These are phyloP conservation scores for Rhynchospora breviuscula DNA, from an alignment of 176 grass and related monocot species.

Conservation along the genomic window DNA sequence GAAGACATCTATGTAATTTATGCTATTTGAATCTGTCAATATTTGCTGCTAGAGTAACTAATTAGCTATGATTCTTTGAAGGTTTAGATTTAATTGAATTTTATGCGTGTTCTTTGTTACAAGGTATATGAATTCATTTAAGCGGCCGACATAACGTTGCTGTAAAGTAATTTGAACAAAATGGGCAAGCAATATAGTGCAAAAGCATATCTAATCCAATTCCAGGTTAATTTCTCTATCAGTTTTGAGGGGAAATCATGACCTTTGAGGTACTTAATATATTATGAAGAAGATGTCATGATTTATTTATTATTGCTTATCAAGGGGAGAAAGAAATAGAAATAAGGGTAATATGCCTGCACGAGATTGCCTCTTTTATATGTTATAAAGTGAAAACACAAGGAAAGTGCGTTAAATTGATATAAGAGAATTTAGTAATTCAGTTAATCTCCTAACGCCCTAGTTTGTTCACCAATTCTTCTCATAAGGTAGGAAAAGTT, in stretches of 20 bases:
- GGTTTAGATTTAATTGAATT: background rate
- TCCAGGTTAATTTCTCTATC: background rate
- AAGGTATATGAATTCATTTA: background rate
- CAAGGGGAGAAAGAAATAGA: background rate
- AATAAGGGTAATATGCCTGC: background rate
- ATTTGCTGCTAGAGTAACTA: background rate
- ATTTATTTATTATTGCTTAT: background rate
- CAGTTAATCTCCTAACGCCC: background rate
- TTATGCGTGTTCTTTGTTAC: background rate
- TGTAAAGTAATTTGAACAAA: slow-evolving; percentile 2
- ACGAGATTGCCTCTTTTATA: slow-evolving; percentile 5
- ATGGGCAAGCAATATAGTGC: background rate
- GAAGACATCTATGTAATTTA: background rate
- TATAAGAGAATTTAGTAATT: background rate
- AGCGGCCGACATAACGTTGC: too few relatives aligned
- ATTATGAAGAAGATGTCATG: background rate
- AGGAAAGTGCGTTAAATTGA: background rate
- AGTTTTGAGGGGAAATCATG: background rate
- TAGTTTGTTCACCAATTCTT: slow-evolving; percentile 17
- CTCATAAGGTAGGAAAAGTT: background rate
- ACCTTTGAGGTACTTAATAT: background rate
- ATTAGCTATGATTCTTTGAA: background rate
- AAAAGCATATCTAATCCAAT: background rate
- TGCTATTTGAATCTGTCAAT: background rate
- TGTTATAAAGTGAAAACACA: background rate